Evolutionary conservation across 306 rosid species (phyloP), one percentile per base, ranked within the genome.

Genomic region (Bauhinia variegata): DNA sequence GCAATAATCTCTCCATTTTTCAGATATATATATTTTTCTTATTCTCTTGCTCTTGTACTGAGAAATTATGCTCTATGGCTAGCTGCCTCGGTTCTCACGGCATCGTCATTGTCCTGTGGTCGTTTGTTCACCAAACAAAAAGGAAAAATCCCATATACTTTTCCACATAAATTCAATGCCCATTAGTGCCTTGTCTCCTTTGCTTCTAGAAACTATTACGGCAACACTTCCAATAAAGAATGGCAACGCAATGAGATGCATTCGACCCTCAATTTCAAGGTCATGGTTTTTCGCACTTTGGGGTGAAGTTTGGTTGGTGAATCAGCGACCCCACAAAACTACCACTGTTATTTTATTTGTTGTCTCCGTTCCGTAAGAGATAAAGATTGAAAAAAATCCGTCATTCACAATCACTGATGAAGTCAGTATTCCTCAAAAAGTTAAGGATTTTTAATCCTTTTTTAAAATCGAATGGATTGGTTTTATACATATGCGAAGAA

Each of bases 81-180:
- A 36, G 58, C n/a, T 63, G 55, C 77, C 65, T 63, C 72, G 68
- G 51, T 51, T 72, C 55, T 57, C 77, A 13, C 82, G 63, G 68
- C 82, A 63, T 60, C 71, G 48, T 62, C 70, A 23, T 74, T 66
- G 76, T 64, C 23, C 58, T 80, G 80, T 68, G 76, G 85, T 76
- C 81, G 76, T 79, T 82, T 81, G 92, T 82, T 81, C 74, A 88
- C 87, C 96, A 84, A 84, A 88, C 92, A 67, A 70, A 55, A 78
- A 60, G 74, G 61, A 71, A 6, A 59, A 68, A 36, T 47, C 49
- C 70, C 32, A 8, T 37, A 38, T 38, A 64, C 34, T 76, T 65
- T 65, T 75, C 79, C 65, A 71, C 65, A 46, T 17, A 11, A 38
- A 64, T 77, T 79, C 83, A 77, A 56, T 64, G 68, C 64, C 0